Base-by-base conservation (phyloP, 805 yeast species). In the Pichia phayaonensis region DNA sequence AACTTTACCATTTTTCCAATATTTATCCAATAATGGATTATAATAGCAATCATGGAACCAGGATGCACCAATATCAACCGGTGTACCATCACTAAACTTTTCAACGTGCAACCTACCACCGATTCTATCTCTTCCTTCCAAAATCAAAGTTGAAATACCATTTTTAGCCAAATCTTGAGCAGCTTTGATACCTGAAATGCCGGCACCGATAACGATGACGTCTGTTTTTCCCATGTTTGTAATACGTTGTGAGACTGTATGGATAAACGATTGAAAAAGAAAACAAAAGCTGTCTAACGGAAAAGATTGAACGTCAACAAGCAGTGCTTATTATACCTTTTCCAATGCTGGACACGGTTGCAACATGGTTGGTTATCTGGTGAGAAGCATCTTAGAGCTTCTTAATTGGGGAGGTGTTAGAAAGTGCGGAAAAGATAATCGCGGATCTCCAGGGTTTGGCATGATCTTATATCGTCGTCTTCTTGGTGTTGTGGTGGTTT, bases 21-120 rank as follows among this genome's bases (percentile, higher is more conserved):
- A 80, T 54, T 77, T 79, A 34, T 72, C 66, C 50, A 87, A 77
- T 26, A 86, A 70, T 1, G 74, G 69, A 60, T 90, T 90, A 42
- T 74, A 72, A 47, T 87, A 66, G 7, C 89, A 78, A 56, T 88
- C 96, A 60, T 90, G 97, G 63, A 85, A 86, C 97, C 97, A 90
- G 12, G 92, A 79, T 0, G 95, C 96, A 0, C 97, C 97, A 20
- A 88, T 57, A 62, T 89, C 96, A 50, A 83, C 76, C 8, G 66
- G 58, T 13, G 61, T 51, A 8, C 65, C 65, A 8, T 59, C 45
- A 3, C 60, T 58, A 26, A 60, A 42, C 47, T 58, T 49, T 29
- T 71, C 73, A 2, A 86, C 77, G 20, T 70, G 60, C 12, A 83
- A 61, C 47, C 95, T 68, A 0, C 95, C 95, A 11, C 95, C 95